Base-by-base conservation (phyloP, 2,329 filamentous ascomycete genomes). In the Cucurbitaria berberidis region DNA sequence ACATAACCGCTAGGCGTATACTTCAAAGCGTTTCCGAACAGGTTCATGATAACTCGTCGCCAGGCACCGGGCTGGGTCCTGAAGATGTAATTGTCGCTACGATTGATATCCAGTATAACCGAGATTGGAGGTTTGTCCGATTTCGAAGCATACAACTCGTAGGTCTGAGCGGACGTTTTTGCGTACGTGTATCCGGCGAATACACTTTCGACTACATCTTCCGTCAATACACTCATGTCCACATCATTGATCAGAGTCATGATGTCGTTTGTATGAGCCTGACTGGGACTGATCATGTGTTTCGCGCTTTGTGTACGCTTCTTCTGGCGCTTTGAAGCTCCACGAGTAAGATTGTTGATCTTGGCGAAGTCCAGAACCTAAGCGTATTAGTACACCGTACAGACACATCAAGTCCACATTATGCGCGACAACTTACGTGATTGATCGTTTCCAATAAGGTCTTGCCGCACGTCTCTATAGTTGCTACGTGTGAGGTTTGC, bases 401-500 rank as follows among this genome's bases (percentile, higher is more conserved):
- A n/a, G n/a, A n/a, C 11, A 21, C 6, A 15, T n/a, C 22, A 13
- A 13, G 41, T 34, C 0, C 22, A n/a, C 13, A 19, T 15, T 26
- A 11, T 3, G 11, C 9, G 3, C 3, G 0, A 22, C 4, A 18
- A 56, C 64, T 57, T 55, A 73, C 72, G 51, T 78, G 74, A 48
- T 78, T 73, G 52, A 78, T 76, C 1, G 75, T 78, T 44, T 77
- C 74, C 18, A 77, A 55, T 3, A 78, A 50, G 9, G 73, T 76
- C 32, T 73, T 74, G 4, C 73, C 75, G 39, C 76, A 78, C 1
- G 69, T 72, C 22, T 74, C 71, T 13, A 77, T 74, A 0, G 70
- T 75, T 18, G 71, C 62, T 6, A 74, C 51, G 48, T 74, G 72
- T 19, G 58, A 68, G 3, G 86, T 45, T 76, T 83, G 70, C 39